These are phyloP conservation scores for Coemansia biformis DNA, from an alignment of 192 early-diverging fungal species.

Conservation along the genomic window DNA sequence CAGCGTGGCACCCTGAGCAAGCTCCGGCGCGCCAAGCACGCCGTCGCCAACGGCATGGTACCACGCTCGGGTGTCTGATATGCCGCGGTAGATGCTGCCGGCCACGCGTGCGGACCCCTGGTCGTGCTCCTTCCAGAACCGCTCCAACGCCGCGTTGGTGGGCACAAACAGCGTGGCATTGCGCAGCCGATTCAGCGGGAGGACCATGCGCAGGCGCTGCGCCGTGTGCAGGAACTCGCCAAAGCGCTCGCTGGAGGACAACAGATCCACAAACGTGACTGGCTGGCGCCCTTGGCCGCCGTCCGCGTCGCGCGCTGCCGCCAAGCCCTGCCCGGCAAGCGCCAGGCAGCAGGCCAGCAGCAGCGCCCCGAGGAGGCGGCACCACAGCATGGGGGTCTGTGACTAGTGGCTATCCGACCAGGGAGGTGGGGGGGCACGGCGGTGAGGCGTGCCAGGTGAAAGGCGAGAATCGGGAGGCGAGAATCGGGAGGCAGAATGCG, in stretches of 20 bases:
- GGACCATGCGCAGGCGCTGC: constrained; percentile 54
- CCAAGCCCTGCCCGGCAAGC: background rate
- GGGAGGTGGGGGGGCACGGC: no score
- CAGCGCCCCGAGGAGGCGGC: no score
- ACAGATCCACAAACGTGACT: constrained; percentile 53
- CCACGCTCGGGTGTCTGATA: constrained; percentile 44
- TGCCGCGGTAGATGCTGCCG: constrained; percentile 23
- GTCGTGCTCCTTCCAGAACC: constrained; percentile 26
- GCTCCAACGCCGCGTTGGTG: constrained; percentile 51
- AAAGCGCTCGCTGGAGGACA: constrained; percentile 54
- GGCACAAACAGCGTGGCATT: constrained; percentile 58
- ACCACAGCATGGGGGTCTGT: no score
- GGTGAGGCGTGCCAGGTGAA: no score
- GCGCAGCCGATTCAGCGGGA: constrained; percentile 52
- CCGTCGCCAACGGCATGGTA: constrained; percentile 45
- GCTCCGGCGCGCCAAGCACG: constrained; percentile 7
- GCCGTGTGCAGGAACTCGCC: constrained; percentile 51
- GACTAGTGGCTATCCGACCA: no score
- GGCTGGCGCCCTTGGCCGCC: background rate
- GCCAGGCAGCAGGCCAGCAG: background rate
- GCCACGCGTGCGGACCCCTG: constrained; percentile 3
- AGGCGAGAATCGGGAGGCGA: no score
- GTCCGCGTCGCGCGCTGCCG: constrained; percentile 2
- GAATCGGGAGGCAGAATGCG: no score
- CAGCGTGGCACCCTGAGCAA: constrained; percentile 25